Base-by-base conservation (phyloP, 2,329 filamentous ascomycete species). In the Microsporum ferrugineum region DNA sequence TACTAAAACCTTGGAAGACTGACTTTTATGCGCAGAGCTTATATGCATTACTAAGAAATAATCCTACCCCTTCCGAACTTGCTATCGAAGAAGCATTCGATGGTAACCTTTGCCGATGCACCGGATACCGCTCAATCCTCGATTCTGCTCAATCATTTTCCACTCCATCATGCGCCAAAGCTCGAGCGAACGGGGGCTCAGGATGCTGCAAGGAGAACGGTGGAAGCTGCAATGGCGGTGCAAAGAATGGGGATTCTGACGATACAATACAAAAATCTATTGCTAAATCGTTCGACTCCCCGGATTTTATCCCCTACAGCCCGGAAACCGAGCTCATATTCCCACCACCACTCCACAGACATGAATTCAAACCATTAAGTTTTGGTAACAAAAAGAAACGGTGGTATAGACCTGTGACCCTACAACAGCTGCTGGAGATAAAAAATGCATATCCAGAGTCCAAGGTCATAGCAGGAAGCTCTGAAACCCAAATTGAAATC, bases 61-160 rank as follows among this genome's bases (percentile, higher is more conserved):
- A 91, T 66, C 80, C 85, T 2, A 80, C 81, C 23, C 91, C 92
- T 0, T 86, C 84, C 2, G 84, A 92, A 69, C 84, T 89, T 66
- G 89, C 95, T 34, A 82, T 97, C 38, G 94, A 99, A 74, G 94
- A 97, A 76, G 91, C 92, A 0, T 97, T 97, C 69, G 94, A 99
- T 72, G 94, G 94, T 0, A 99, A 99, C 66, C 77, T 97, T 33
- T 99, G 94, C 71, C 84, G 94, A 59, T 99, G 94, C 74, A 99
- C 94, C 0, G 94, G 94, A 3, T 99, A 99, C 71, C 80, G 91
- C 59, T 90, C 94, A 0, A 97, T 99, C 61, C 78, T 97, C 1
- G 92, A 97, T 72, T 92, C 92, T 5, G 94, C 94, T 1, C 90
- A 95, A 68, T 94, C 88, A 0, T 97, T 97, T 73, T 72, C 68